Evolutionary conservation across 805 yeast species (phyloP).

Genomic region (Ogataea neopini): DNA sequence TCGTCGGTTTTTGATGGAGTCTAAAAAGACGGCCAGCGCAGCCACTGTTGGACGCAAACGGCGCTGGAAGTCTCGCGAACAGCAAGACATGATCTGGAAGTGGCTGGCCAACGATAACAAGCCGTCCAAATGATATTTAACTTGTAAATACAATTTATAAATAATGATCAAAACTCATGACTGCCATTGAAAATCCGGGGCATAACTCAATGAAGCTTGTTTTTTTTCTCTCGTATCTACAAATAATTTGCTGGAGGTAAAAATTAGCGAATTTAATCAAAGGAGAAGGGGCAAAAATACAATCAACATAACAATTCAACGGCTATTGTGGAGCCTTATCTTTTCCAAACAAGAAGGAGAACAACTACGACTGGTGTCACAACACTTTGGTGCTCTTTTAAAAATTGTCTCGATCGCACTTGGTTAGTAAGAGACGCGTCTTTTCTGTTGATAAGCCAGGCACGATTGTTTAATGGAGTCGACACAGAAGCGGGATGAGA

Average conservation of each 20-base stretch:
- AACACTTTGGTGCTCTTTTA: background rate
- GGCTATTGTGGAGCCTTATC: background rate
- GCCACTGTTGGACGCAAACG: constrained; percentile 13
- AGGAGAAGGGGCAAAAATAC: background rate
- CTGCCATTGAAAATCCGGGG: constrained; percentile 3
- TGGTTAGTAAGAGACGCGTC: constrained; percentile 2
- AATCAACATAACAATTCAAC: background rate
- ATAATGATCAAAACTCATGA: background rate
- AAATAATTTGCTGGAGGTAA: constrained; percentile 4
- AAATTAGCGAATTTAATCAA: background rate
- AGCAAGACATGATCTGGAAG: constrained; percentile 53
- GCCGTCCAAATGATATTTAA: constrained; percentile 10
- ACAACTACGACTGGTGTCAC: background rate
- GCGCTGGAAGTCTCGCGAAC: constrained; percentile 11
- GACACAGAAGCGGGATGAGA: background rate
- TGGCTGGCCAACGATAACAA: constrained; percentile 52
- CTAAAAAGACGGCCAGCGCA: constrained; percentile 2
- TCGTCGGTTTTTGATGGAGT: constrained; percentile 13
- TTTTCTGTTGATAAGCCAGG: background rate
- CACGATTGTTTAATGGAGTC: constrained; percentile 5
- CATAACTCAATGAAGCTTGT: background rate
- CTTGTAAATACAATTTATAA: constrained; percentile 9
- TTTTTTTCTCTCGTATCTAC: constrained; percentile 5
- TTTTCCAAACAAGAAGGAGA: background rate
- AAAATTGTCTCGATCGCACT: background rate